phyloP scores from a whole-genome alignment of 345 rosid genomes.

The Luvunga scandens region DNA sequence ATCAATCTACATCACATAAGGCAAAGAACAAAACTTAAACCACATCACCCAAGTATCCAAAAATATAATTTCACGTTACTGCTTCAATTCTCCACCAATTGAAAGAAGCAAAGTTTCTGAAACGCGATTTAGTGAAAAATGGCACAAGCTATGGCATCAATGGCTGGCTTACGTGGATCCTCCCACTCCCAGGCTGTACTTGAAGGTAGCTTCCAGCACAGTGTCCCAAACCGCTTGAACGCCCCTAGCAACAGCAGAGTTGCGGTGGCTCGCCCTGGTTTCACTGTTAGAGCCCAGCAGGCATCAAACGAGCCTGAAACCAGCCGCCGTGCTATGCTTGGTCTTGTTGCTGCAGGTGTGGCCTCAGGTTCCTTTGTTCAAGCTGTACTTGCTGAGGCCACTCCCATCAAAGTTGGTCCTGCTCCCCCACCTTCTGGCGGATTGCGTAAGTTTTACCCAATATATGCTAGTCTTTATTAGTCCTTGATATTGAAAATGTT shows the following conservation, averaged over 20 bases:
- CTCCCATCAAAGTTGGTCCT: slow-evolving; percentile 76
- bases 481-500: too few relatives aligned
- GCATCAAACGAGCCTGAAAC: slow-evolving; percentile 51
- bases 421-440: slow-evolving; percentile 96
- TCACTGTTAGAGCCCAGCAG: slow-evolving; percentile 62
- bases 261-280: slow-evolving; percentile 31
- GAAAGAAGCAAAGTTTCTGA: neutral
- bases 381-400: slow-evolving; percentile 69
- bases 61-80: slow-evolving; percentile 34
- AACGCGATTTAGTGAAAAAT: slow-evolving; percentile 15
- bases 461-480: neutral
- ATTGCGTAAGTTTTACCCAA: slow-evolving; percentile 55
- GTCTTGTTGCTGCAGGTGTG: slow-evolving; percentile 68
- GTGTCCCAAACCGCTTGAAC: slow-evolving; percentile 51
- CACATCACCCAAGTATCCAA: slow-evolving; percentile 1
- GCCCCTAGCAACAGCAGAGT: slow-evolving; percentile 22
- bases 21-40: slow-evolving; percentile 5
- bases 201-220: slow-evolving; percentile 63
- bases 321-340: slow-evolving; percentile 67
- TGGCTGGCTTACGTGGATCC: slow-evolving; percentile 67
- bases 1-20: slow-evolving; percentile 51
- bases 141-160: slow-evolving; percentile 77
- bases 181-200: slow-evolving; percentile 65
- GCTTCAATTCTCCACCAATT: neutral
- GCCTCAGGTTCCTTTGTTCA: slow-evolving; percentile 71